phyloP scores from a whole-genome alignment of 169 alveolate genomes.

The Ichthyophthirius multifiliis region DNA sequence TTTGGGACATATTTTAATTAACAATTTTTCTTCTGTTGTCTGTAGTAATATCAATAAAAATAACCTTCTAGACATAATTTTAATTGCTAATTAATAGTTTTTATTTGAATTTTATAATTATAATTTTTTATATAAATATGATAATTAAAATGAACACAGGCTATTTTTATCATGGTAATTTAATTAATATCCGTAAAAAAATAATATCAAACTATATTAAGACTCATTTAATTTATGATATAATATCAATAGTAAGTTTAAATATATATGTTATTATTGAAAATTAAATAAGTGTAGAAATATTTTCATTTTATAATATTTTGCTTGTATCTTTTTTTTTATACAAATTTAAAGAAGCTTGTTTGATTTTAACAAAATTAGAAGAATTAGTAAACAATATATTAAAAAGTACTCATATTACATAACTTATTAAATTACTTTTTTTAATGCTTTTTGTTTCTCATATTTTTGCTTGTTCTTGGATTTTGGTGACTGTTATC shows the following conservation, averaged over 20 bases:
- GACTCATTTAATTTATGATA: background rate
- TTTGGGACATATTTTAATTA: background rate
- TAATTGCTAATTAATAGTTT: background rate
- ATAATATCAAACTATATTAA: background rate
- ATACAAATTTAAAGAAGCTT: background rate
- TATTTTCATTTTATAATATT: background rate
- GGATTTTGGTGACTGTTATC: background rate
- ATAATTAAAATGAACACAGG: background rate
- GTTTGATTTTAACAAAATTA: background rate
- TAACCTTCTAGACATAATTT: background rate
- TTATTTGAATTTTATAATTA: background rate
- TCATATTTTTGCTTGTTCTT: conserved; percentile 27
- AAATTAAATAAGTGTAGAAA: background rate
- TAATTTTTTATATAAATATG: background rate
- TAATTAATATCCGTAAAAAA: background rate
- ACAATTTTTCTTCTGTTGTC: background rate
- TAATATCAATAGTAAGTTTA: background rate
- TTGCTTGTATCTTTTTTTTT: background rate
- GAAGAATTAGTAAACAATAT: background rate
- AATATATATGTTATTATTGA: background rate
- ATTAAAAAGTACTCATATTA: background rate
- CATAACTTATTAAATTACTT: conserved; percentile 16
- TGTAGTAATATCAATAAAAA: background rate
- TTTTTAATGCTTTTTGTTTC: conserved; percentile 24
- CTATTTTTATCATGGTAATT: background rate